Conservation (phyloP, 2,329 filamentous ascomycete species). For the Botrytis paeoniae region DNA sequence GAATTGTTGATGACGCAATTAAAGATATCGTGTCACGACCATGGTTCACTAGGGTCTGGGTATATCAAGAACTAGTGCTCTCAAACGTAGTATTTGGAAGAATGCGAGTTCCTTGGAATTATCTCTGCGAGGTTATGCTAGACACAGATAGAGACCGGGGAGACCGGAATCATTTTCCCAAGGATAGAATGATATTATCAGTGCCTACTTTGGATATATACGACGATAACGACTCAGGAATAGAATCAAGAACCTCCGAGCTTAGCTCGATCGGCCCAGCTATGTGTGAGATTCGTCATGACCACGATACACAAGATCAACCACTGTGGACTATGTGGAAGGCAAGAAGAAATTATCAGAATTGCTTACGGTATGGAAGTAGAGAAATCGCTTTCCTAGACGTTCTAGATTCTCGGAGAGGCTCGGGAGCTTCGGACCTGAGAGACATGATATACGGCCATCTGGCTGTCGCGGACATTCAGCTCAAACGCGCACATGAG, state of each 20-base stretch:
- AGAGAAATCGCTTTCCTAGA: not conserved
- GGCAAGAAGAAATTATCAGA: not conserved
- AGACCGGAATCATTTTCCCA: not conserved
- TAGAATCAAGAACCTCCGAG: not conserved
- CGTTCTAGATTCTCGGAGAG: not conserved
- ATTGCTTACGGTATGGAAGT: not conserved
- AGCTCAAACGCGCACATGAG: not conserved
- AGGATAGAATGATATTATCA: not conserved
- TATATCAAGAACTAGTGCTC: not conserved
- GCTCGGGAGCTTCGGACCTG: not conserved
- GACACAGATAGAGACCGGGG: rapidly evolving
- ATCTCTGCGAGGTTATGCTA: not conserved
- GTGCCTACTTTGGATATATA: rapidly evolving
- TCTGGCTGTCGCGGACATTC: not conserved
- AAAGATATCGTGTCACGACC: not conserved
- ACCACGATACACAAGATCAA: not conserved
- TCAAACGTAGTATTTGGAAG: not conserved
- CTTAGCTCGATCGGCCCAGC: not conserved
- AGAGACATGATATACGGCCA: not conserved
- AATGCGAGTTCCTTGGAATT: not conserved
- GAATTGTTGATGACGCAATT: not conserved
- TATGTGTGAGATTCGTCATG: too few relatives aligned
- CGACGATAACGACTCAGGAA: too few relatives aligned
- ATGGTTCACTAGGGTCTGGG: conserved; percentile 7
- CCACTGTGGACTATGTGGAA: not conserved